Conservation (phyloP, 306 rosid genomes). For the Senna tora region DNA sequence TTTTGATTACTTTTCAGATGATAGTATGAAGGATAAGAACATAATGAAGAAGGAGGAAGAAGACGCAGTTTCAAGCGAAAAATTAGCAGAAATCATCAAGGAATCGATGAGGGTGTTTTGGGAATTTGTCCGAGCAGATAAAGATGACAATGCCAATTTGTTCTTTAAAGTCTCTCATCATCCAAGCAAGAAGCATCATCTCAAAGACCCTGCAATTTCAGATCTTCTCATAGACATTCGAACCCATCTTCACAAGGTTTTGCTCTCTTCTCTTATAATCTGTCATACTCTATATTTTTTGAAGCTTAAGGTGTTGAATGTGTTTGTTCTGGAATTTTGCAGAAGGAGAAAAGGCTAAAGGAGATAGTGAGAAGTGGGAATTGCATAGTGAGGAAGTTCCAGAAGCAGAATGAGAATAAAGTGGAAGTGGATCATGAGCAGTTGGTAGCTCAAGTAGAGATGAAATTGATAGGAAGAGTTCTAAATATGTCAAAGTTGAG, state of each 20-base stretch:
- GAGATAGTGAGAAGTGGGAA: constrained; percentile 74
- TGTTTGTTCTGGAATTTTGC: constrained; percentile 21
- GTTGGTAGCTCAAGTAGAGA: constrained; percentile 63
- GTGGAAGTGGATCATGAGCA: constrained; percentile 42
- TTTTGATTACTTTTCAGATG: constrained; percentile 46
- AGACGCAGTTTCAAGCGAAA: constrained; percentile 38
- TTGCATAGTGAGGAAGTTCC: constrained; percentile 77
- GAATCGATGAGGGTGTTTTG: constrained; percentile 61
- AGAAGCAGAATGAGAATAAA: constrained; percentile 47
- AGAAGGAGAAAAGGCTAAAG: constrained; percentile 74
- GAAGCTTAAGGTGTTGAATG: no score
- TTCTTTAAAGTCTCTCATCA: constrained; percentile 39
- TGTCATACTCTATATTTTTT: no score
- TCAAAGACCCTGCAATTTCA: constrained; percentile 43
- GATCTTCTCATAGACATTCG: constrained; percentile 41
- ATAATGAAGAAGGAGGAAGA: constrained; percentile 43
- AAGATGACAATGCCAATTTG: constrained; percentile 35
- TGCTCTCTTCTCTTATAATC: no score
- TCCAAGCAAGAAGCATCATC: constrained; percentile 34
- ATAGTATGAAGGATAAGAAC: constrained; percentile 50
- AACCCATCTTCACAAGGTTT: constrained; percentile 60
- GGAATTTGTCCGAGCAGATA: constrained; percentile 59
- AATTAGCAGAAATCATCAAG: constrained; percentile 47
- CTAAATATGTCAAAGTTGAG: constrained; percentile 59
- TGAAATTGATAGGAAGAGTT: constrained; percentile 69